These are phyloP conservation scores for Debaryomyces prosopidis DNA, from an alignment of 805 yeast genomes.

Conservation along the genomic window DNA sequence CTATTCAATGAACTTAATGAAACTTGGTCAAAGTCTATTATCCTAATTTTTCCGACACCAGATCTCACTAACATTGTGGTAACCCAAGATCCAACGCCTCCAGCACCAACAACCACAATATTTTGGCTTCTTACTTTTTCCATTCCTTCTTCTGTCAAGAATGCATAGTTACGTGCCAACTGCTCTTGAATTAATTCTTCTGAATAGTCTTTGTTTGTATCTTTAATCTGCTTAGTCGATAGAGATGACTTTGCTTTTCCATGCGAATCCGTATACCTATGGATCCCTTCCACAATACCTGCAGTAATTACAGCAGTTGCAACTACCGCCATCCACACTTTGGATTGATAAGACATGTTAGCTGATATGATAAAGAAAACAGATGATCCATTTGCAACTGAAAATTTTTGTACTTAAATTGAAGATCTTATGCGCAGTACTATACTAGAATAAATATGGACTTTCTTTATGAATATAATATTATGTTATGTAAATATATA, in stretches of 20 bases:
- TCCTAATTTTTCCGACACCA: conserved; percentile 76
- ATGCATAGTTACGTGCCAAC: conserved; percentile 90
- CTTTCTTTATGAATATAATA: background rate
- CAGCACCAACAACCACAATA: conserved; percentile 86
- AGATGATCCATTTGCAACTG: background rate
- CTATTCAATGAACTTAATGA: conserved; percentile 88
- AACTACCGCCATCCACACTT: conserved; percentile 18
- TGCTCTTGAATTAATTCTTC: conserved; percentile 87
- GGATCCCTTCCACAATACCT: conserved; percentile 36
- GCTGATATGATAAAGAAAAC: background rate
- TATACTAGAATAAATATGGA: too few relatives aligned
- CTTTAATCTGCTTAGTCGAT: background rate
- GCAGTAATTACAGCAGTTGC: conserved; percentile 35
- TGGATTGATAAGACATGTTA: conserved; percentile 8
- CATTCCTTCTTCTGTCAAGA: conserved; percentile 86
- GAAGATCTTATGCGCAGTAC: background rate
- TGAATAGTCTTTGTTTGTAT: conserved; percentile 24
- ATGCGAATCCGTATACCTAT: conserved; percentile 15
- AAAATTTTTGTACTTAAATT: background rate
- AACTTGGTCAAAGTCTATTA: conserved; percentile 96
- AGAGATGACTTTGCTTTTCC: background rate
- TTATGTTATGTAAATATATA: background rate
- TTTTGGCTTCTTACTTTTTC: conserved; percentile 64
- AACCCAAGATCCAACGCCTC: conserved; percentile 99
- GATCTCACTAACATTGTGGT: conserved; percentile 88